Evolutionary conservation across 331 rosid genomes (phyloP).

Genomic region (Malus hybrid): DNA sequence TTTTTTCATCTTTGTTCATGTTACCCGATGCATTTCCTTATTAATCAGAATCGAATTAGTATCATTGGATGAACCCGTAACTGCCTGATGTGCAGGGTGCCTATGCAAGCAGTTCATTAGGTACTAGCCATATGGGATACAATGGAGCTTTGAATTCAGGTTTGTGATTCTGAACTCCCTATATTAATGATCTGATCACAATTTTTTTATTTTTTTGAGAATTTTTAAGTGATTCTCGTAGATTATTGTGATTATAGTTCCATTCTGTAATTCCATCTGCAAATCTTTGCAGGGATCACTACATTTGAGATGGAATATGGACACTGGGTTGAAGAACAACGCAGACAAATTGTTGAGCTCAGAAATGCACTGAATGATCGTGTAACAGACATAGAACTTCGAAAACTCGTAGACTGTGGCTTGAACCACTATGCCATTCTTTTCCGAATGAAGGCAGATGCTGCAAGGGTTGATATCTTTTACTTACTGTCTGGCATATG

Average conservation of each 20-base stretch:
- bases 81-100: conserved; percentile 36
- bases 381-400: conserved; percentile 49
- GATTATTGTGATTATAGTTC: neutral
- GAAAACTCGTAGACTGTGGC: conserved; percentile 45
- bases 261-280: neutral
- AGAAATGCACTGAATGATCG: conserved; percentile 62
- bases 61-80: neutral
- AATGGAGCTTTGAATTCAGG: conserved; percentile 54
- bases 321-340: conserved; percentile 79
- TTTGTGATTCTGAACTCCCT: conserved; percentile 22
- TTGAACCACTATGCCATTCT: conserved; percentile 66
- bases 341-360: conserved; percentile 52
- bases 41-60: conserved; percentile 2
- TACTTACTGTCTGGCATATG: conserved; percentile 82
- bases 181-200: neutral
- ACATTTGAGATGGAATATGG: conserved; percentile 70
- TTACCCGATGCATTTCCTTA: neutral
- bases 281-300: conserved; percentile 45
- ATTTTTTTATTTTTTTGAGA: neutral
- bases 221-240: neutral
- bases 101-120: conserved; percentile 25
- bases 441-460: conserved; percentile 68
- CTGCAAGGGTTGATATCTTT: conserved; percentile 73
- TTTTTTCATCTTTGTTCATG: neutral
- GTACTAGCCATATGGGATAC: conserved; percentile 41